Conservation (phyloP, 2,329 filamentous ascomycete genomes). For the Monilinia laxa region DNA sequence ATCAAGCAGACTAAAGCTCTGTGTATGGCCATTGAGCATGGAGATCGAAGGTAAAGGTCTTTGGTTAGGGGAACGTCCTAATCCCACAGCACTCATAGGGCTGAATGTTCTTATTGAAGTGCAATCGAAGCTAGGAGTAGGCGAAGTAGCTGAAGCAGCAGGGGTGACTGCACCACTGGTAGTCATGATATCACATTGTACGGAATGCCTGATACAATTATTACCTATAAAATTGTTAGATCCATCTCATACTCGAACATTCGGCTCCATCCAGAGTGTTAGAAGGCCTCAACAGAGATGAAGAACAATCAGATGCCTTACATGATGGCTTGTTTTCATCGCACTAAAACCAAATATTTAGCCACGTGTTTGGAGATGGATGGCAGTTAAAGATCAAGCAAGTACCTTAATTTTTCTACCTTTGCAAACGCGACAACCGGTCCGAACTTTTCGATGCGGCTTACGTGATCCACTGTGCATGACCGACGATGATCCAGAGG, state of each 20-base stretch:
- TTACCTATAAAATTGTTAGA: constrained; percentile 24
- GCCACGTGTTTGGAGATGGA: not conserved
- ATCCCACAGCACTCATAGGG: constrained; percentile 7
- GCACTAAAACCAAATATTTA: constrained; percentile 38
- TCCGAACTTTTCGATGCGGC: constrained; percentile 41
- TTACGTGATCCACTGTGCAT: constrained; percentile 20
- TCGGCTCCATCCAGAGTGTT: too few relatives aligned
- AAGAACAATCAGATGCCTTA: not conserved
- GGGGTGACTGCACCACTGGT: not conserved
- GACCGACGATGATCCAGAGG: not conserved
- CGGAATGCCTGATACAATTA: constrained; percentile 46
- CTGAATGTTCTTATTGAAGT: constrained; percentile 11
- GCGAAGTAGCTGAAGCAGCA: not conserved
- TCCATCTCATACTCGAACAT: not conserved
- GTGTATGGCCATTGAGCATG: constrained; percentile 1
- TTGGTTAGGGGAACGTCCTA: not conserved
- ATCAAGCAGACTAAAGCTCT: constrained; percentile 41
- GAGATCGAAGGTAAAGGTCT: constrained; percentile 14
- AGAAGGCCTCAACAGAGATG: too few relatives aligned
- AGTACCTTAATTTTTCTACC: constrained; percentile 45
- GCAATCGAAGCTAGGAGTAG: constrained; percentile 1
- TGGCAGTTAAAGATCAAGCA: not conserved
- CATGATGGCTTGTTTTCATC: constrained; percentile 45
- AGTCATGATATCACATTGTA: constrained; percentile 41
- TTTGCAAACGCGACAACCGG: constrained; percentile 45